Evolutionary conservation across 352 stramenopile genomes (phyloP).

Genomic region (Globisporangium alternatum): DNA sequence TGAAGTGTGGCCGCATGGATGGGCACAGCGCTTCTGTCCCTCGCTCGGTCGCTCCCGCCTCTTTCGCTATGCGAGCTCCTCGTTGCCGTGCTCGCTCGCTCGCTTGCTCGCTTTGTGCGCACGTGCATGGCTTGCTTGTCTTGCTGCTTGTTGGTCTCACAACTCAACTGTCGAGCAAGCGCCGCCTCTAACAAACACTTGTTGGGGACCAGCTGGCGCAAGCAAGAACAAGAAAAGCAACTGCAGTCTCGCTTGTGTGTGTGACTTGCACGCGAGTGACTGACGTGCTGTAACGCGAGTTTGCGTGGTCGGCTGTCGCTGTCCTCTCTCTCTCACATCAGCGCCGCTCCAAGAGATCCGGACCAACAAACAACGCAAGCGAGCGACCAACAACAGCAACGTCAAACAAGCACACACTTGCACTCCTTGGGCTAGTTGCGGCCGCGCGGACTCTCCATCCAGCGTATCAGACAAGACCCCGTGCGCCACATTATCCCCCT

Average conservation of each 20-base stretch:
- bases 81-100: background rate
- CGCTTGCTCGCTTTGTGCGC: background rate
- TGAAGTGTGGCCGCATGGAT: background rate
- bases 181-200: background rate
- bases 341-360: slow-evolving; percentile 6
- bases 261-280: background rate
- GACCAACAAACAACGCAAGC: slow-evolving; percentile 3
- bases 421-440: background rate
- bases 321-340: slow-evolving; percentile 3
- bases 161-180: slow-evolving; percentile 1
- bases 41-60: background rate
- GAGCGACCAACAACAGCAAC: background rate
- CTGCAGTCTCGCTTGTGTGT: background rate
- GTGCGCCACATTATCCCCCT: background rate
- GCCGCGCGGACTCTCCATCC: no score
- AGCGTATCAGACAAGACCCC: slow-evolving; percentile 1
- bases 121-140: background rate
- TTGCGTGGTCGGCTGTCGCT: background rate
- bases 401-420: background rate
- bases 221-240: slow-evolving; percentile 8
- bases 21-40: background rate
- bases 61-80: background rate
- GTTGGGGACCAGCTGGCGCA: background rate
- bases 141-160: background rate
- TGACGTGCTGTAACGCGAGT: background rate